Conservation (phyloP, 208 protist species). For the Balamuthia mandrillaris region DNA sequence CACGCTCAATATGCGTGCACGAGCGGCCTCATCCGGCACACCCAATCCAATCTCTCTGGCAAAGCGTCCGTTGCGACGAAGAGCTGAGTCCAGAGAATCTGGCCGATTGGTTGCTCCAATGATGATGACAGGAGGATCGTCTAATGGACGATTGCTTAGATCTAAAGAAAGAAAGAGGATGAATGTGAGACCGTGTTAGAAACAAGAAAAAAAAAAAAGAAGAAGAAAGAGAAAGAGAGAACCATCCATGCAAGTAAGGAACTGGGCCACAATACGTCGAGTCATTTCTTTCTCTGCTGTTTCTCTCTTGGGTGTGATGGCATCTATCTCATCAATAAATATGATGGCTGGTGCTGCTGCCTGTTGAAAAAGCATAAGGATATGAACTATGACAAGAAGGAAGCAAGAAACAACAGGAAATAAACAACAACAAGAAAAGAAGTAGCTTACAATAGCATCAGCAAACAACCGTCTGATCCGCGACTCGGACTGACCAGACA, state of each 20-base stretch:
- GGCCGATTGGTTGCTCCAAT: conserved; percentile 93
- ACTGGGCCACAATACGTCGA: conserved; percentile 32
- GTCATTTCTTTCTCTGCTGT: conserved; percentile 87
- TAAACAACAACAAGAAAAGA: background rate
- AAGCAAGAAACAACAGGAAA: background rate
- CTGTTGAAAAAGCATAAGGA: conserved; percentile 41
- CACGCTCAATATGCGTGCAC: conserved; percentile 77
- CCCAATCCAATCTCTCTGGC: conserved; percentile 93
- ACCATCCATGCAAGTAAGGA: conserved; percentile 31
- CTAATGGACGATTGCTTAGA: background rate
- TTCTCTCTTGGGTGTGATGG: conserved; percentile 86
- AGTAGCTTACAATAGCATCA: conserved; percentile 48
- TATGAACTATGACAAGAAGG: too few relatives aligned
- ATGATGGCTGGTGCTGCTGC: conserved; percentile 92
- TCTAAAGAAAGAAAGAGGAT: conserved; percentile 10
- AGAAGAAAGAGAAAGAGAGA: conserved; percentile 73
- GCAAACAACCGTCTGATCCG: conserved; percentile 93
- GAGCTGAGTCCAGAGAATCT: conserved; percentile 90
- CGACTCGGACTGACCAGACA: conserved; percentile 97
- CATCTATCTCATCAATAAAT: conserved; percentile 99
- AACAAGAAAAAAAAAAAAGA: conserved; percentile 30
- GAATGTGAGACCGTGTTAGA: background rate
- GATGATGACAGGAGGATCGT: conserved; percentile 79
- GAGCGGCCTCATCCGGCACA: conserved; percentile 89
- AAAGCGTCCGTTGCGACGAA: conserved; percentile 94